Evolutionary conservation across 495 filamentous ascomycete genomes (phyloP).

Genomic region (Hypomontagnella submonticulosa): DNA sequence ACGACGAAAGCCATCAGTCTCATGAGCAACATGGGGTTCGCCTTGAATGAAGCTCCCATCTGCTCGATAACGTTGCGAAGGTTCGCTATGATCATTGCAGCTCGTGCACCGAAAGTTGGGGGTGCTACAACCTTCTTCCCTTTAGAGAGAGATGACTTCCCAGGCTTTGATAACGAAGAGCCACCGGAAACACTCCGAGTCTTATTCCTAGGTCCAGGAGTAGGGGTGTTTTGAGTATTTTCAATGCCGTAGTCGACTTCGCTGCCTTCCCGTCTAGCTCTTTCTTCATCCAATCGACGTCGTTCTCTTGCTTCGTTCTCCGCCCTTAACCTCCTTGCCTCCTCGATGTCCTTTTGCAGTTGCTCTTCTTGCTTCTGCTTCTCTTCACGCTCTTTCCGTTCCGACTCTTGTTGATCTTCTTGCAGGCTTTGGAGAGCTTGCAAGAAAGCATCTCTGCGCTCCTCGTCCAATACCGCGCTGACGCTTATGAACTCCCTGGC

Average conservation of each 20-base stretch:
- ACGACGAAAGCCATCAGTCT: slow-evolving; percentile 83
- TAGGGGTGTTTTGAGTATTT: slow-evolving; percentile 57
- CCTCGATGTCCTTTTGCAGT: slow-evolving; percentile 69
- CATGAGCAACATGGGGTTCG: slow-evolving; percentile 78
- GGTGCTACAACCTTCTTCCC: slow-evolving; percentile 49
- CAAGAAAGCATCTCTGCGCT: slow-evolving; percentile 85
- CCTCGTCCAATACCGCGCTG: slow-evolving; percentile 88
- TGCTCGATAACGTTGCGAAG: slow-evolving; percentile 71
- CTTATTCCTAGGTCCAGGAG: slow-evolving; percentile 57
- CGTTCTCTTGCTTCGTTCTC: slow-evolving; percentile 67
- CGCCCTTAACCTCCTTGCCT: slow-evolving; percentile 58
- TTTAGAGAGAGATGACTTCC: slow-evolving; percentile 41
- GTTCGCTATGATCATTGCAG: slow-evolving; percentile 60
- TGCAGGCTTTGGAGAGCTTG: slow-evolving; percentile 78
- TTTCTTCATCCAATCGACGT: slow-evolving; percentile 58
- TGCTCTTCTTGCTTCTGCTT: slow-evolving; percentile 68
- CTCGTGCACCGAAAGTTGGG: slow-evolving; percentile 60
- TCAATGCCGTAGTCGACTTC: slow-evolving; percentile 62
- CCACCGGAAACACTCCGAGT: slow-evolving; percentile 58
- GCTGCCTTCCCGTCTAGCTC: slow-evolving; percentile 52
- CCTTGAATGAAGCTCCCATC: slow-evolving; percentile 69
- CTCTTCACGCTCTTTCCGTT: slow-evolving; percentile 71
- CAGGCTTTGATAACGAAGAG: slow-evolving; percentile 40
- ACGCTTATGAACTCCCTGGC: slow-evolving; percentile 87
- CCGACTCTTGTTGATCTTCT: slow-evolving; percentile 74